Evolutionary conservation across 306 rosid genomes (phyloP), one percentile per base, ranked within the genome.

Genomic region (Ziziphus jujuba): DNA sequence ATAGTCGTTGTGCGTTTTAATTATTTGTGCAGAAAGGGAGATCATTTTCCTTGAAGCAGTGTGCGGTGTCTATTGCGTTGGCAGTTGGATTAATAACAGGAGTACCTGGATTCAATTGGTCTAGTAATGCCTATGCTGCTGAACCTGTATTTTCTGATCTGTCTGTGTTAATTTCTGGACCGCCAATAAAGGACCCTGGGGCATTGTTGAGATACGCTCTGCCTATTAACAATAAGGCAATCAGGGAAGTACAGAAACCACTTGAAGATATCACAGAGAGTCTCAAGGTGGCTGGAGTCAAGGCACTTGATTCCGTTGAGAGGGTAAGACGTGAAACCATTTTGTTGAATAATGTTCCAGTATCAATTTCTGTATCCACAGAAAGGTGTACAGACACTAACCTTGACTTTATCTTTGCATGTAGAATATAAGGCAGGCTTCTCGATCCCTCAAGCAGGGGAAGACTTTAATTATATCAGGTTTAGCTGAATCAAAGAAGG

Each of bases 111-210:
- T 73, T 86, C 56, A 91, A 78, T 10, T 69, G 38, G 58, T 74
- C 82, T 33, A 71, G 54, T 55, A 67, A 79, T 81, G 98, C 95
- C 58, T 50, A 72, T 47, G 97, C 89, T 11, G 87, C 90, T 78
- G 77, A 52, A 72, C 90, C 88, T 2, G 88, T 57, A 61, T 65
- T 93, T 70, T 76, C 97, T 43, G 95, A 90, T 60, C 66, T 90
- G 54, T 76, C 97, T 31, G 97, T 93, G 44, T 75, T 93, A 79
- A 90, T 93, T 59, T 88, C 98, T 2, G 98, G 98, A 52, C 97
- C 98, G 3, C 98, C 98, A 3, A 90, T 93, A 63, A 93, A 93
- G 85, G 97, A 93, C 66, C 99, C 99, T 0, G 97, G 89, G 50
- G 95, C 96, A 16, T 82, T 93, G 81, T 74, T 93, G 85, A 85